A percentile compares a stretch with the other conserved stretches of the same genome.
Conservation (phyloP, 139 green algal genomes). For the Prasinococcaceae sp. region DNA sequence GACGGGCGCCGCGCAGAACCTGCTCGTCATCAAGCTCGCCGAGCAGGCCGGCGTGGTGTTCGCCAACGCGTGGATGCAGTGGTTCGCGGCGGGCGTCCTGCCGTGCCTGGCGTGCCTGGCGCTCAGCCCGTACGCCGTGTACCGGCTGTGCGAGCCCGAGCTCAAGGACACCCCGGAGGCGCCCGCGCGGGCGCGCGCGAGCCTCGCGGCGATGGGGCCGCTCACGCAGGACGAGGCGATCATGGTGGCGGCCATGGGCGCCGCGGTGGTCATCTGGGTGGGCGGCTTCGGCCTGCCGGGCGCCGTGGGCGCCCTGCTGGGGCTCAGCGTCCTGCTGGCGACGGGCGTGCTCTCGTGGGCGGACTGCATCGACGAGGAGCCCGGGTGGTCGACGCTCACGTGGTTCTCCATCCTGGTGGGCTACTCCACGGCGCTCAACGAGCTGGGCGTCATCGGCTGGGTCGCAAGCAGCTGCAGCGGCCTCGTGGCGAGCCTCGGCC, state of each 20-base stretch:
- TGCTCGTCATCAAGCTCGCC: slow-evolving; percentile 87
- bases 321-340: slow-evolving; percentile 66
- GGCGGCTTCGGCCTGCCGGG: slow-evolving; percentile 66
- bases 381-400: slow-evolving; percentile 91
- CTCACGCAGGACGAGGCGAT: slow-evolving; percentile 68
- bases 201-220: slow-evolving; percentile 64
- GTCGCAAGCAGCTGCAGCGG: too few relatives aligned
- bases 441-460: slow-evolving; percentile 56
- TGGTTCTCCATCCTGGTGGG: slow-evolving; percentile 85
- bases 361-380: slow-evolving; percentile 82
- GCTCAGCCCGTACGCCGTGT: slow-evolving; percentile 20
- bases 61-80: slow-evolving; percentile 62
- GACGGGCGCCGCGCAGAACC: slow-evolving; percentile 77
- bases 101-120: slow-evolving; percentile 22
- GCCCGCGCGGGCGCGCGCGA: slow-evolving; percentile 32
- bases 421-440: slow-evolving; percentile 65
- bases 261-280: slow-evolving; percentile 82
- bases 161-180: slow-evolving; percentile 70
- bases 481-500: slow-evolving; percentile 31
- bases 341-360: slow-evolving; percentile 63
- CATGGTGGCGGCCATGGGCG: slow-evolving; percentile 73
- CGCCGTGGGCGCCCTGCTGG: slow-evolving; percentile 86
- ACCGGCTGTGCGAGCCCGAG: slow-evolving; percentile 14
- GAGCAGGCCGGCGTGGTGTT: slow-evolving; percentile 59
- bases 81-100: slow-evolving; percentile 54